Evolutionary conservation across 2,329 filamentous ascomycete genomes (phyloP).

Genomic region (Penicillium sp.): DNA sequence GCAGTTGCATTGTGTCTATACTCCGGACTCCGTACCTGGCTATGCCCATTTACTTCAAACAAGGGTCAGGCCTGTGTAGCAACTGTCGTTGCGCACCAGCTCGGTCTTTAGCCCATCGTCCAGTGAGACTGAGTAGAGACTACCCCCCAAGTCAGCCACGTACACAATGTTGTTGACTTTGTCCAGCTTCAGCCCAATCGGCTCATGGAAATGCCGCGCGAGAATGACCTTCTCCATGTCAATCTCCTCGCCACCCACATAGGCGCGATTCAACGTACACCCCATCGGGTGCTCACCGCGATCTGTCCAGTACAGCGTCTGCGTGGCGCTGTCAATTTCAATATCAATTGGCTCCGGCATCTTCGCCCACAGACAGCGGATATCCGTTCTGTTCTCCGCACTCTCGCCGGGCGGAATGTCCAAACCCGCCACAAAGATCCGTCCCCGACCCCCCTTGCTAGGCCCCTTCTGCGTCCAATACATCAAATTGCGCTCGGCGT

Average conservation of each 20-base stretch:
- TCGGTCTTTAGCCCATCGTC: constrained; percentile 21
- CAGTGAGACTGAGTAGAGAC: constrained; percentile 23
- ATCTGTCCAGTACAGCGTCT: constrained; percentile 62
- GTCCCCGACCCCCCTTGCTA: constrained; percentile 52
- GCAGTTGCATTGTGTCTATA: neutral
- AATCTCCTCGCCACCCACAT: constrained; percentile 11
- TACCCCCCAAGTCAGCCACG: constrained; percentile 27
- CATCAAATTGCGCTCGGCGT: constrained; percentile 45
- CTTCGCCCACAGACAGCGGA: constrained; percentile 45
- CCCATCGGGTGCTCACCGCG: constrained; percentile 59
- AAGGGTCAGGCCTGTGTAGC: constrained; percentile 22
- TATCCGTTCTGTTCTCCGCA: constrained; percentile 42
- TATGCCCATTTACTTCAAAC: neutral
- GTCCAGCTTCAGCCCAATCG: constrained; percentile 28
- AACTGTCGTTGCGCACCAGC: constrained; percentile 19
- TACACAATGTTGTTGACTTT: constrained; percentile 20
- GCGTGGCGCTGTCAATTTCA: constrained; percentile 51
- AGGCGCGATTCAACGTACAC: constrained; percentile 53
- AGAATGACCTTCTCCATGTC: constrained; percentile 23
- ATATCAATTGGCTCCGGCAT: constrained; percentile 62
- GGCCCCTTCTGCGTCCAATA: constrained; percentile 65
- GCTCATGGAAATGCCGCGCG: constrained; percentile 44
- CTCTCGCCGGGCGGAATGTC: constrained; percentile 37
- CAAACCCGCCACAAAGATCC: constrained; percentile 55
- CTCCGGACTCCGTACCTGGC: too few species aligned